Evolutionary conservation across 2,329 filamentous ascomycete genomes (phyloP).

Genomic region (Sclerotinia borealis): DNA sequence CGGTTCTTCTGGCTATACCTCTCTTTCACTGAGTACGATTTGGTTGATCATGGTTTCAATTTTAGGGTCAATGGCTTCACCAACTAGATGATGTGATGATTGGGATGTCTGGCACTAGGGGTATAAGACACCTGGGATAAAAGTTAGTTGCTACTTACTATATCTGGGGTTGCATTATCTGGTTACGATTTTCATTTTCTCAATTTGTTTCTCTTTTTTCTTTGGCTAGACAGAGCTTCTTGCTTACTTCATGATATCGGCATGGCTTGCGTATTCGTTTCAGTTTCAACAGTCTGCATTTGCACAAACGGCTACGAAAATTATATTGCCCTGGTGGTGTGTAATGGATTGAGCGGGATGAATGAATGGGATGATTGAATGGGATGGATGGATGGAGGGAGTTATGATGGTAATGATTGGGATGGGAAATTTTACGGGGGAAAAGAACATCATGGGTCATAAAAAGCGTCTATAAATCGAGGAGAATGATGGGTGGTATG

Average conservation of each 20-base stretch:
- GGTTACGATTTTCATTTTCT: not conserved
- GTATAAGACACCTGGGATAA: not conserved
- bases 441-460: not conserved
- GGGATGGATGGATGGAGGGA: not conserved
- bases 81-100: not conserved
- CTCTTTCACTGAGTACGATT: not conserved
- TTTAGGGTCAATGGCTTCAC: not conserved
- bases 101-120: not conserved
- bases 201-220: not conserved
- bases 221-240: not conserved
- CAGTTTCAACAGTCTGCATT: not conserved
- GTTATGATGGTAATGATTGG: not conserved
- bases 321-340: constrained; percentile 7
- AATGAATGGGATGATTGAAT: not conserved
- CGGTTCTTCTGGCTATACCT: not conserved
- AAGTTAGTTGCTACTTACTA: not conserved
- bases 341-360: not conserved
- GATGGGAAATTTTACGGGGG: not conserved
- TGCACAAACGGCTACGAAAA: not conserved
- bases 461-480: not conserved
- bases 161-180: not conserved
- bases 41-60: not conserved
- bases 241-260: not conserved
- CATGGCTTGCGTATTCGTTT: not conserved
- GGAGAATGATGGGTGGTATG: not conserved